A percentile compares a stretch with the other conserved stretches of the same genome.
Conservation (phyloP, 352 stramenopile genomes). For the Chrysophaeum taylorii region DNA sequence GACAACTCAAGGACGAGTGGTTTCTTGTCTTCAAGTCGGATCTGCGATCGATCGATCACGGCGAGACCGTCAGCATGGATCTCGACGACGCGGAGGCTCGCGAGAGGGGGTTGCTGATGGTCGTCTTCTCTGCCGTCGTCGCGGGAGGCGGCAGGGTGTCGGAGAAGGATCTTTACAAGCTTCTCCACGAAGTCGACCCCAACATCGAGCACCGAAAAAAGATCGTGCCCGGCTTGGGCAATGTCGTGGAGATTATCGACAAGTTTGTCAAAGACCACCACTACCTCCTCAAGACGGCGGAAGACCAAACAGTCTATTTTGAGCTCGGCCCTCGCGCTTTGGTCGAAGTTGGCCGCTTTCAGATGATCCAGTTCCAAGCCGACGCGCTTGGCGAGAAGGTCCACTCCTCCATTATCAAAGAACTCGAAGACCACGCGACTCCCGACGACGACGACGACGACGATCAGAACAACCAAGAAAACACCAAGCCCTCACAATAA, state of each 20-base stretch:
- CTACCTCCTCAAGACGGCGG: neutral
- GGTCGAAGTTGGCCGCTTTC: slow-evolving; percentile 1
- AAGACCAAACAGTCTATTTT: neutral
- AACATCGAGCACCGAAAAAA: too few species aligned
- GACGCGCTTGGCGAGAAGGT: neutral
- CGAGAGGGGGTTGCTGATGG: neutral
- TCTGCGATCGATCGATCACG: neutral
- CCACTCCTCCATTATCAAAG: neutral
- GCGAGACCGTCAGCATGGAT: neutral
- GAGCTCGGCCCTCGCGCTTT: neutral
- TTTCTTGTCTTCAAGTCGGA: neutral
- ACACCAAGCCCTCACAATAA: too few species aligned
- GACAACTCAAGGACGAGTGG: neutral
- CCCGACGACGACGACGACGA: neutral
- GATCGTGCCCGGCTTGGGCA: neutral
- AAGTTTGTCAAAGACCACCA: neutral
- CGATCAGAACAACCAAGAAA: too few species aligned
- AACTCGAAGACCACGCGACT: neutral
- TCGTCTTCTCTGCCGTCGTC: neutral
- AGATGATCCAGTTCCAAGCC: neutral
- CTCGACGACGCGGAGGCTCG: neutral
- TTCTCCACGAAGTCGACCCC: neutral
- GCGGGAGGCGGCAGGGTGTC: neutral
- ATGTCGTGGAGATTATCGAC: neutral
- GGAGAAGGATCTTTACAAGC: neutral